Base-by-base conservation (phyloP, 2,329 filamentous ascomycete genomes). In the Coniochaeta ligniaria region DNA sequence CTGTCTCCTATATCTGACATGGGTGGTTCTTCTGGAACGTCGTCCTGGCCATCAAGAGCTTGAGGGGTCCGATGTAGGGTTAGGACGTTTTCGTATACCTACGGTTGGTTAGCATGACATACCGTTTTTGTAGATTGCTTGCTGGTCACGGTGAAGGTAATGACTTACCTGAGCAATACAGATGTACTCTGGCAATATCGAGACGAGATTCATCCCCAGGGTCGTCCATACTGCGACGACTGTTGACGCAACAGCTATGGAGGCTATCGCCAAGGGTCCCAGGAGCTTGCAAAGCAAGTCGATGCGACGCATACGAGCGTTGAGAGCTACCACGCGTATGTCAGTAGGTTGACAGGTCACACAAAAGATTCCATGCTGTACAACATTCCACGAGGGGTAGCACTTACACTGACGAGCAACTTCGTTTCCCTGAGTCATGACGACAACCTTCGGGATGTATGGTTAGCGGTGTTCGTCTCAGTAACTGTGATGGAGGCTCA, bases 261-360 rank as follows among this genome's bases (percentile, higher is more conserved):
- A 64, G 0, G 82, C 76, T 17, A 85, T 79, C 3, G 74, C 70
- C 5, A 86, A 68, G 0, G 83, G 83, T 0, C 77, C 83, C 4
- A 80, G 62, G 2, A 86, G 74, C 66, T 86, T 86, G 73, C 82
- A 85, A 54, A 81, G 72, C 6, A 86, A 72, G 63, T 86, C 83
- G 59, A 86, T 85, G 7, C 83, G 76, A 5, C 83, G 76, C 78
- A 86, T 83, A 9, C 73, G 73, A 6, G 82, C 78, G 63, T 85
- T 85, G 43, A 85, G 66, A 8, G 73, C 75, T 71, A 45, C 67
- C 1, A 35, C 31, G 11, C 26, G n/a, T 14, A 14, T 14, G 35
- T 36, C 12, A 36, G 35, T 36, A 36, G 12, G 12, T 24, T 28
- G 50, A 45, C 7, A 33, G 1, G 24, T 52, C 6, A 31, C 43